Evolutionary conservation across 139 green algal species (phyloP).

Genomic region (Spirogloea muscicola): DNA sequence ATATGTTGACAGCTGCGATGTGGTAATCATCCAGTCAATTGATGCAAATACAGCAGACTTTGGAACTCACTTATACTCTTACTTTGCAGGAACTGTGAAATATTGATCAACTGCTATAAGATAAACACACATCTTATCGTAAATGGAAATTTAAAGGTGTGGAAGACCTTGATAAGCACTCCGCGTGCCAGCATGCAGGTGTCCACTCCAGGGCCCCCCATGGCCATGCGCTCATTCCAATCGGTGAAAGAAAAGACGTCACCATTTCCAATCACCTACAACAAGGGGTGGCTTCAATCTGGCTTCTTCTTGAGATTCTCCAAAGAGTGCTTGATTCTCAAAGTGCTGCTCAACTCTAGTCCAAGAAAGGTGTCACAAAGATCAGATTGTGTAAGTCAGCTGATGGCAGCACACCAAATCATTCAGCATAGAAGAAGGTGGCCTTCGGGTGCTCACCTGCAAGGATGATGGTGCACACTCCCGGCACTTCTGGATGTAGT

Average conservation of each 20-base stretch:
- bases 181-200: conserved; percentile 86
- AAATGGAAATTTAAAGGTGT: neutral
- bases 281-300: too few species aligned
- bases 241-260: conserved; percentile 81
- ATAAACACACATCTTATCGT: neutral
- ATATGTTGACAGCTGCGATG: neutral
- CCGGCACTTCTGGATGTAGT: conserved; percentile 50
- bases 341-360: too few species aligned
- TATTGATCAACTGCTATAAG: neutral
- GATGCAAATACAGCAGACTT: neutral
- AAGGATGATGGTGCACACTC: too few species aligned
- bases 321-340: too few species aligned
- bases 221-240: conserved; percentile 57
- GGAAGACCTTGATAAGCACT: conserved; percentile 85
- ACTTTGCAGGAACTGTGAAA: neutral
- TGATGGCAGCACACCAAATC: too few species aligned
- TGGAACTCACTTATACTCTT: neutral
- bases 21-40: neutral
- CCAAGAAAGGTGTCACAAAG: too few species aligned
- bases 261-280: conserved; percentile 87
- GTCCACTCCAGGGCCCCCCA: conserved; percentile 44
- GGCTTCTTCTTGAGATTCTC: too few species aligned
- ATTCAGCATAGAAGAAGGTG: too few species aligned
- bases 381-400: too few species aligned
- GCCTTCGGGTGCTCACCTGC: too few species aligned